Conservation (phyloP, 768 basidiomycete species). For the Daedaleopsis nitida region DNA sequence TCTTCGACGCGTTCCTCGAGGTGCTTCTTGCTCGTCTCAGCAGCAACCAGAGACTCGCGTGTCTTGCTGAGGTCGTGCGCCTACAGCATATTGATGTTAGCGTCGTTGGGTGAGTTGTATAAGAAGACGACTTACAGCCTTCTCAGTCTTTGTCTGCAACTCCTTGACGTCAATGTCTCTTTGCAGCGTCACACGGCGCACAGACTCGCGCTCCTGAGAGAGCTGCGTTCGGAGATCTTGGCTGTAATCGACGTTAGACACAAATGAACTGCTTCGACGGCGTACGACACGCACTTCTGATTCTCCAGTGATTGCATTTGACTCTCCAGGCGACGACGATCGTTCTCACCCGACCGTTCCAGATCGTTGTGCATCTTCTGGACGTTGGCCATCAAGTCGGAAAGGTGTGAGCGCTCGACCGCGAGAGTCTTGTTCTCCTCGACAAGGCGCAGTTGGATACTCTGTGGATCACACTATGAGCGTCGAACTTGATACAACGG, state of each 20-base stretch:
- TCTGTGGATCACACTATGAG: conserved; percentile 41
- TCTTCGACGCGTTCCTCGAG: conserved; percentile 72
- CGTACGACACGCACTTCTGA: conserved; percentile 64
- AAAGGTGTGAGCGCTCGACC: conserved; percentile 80
- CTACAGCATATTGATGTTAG: conserved; percentile 40
- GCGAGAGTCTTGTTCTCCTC: conserved; percentile 84
- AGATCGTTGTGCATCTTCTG: conserved; percentile 90
- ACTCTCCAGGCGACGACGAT: conserved; percentile 77
- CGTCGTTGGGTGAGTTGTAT: background rate
- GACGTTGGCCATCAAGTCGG: conserved; percentile 86
- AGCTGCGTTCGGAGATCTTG: conserved; percentile 75
- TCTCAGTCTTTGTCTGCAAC: conserved; percentile 71
- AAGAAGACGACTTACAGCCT: conserved; percentile 48
- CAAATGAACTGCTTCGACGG: background rate
- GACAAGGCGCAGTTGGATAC: conserved; percentile 75
- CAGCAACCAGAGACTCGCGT: conserved; percentile 68
- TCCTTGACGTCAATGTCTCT: conserved; percentile 82
- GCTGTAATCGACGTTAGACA: conserved; percentile 38
- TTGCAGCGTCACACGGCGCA: conserved; percentile 75
- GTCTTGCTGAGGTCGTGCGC: conserved; percentile 63
- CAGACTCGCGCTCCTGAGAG: conserved; percentile 69
- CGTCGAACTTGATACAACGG: background rate
- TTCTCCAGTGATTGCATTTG: conserved; percentile 77
- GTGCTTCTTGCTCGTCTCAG: conserved; percentile 79
- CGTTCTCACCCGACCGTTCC: conserved; percentile 81